Evolutionary conservation across 2,329 filamentous ascomycete species (phyloP).

Genomic region (Exophiala calicioides): DNA sequence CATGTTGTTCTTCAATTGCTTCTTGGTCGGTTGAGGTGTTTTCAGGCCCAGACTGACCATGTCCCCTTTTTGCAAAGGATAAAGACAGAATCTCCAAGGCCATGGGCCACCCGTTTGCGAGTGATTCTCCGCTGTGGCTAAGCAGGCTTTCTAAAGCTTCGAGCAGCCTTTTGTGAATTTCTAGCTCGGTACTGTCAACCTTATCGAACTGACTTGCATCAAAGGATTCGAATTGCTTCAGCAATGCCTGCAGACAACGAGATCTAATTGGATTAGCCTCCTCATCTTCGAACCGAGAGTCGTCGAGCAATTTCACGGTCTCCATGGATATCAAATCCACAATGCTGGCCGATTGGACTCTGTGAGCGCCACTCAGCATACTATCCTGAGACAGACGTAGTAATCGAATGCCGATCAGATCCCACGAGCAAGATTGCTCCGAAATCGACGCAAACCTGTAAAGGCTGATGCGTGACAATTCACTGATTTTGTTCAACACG

Average conservation of each 20-base stretch:
- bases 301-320: conserved; percentile 44
- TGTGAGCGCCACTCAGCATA: conserved; percentile 41
- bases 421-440: conserved; percentile 74
- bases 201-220: conserved; percentile 3
- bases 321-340: conserved; percentile 50
- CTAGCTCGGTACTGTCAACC: conserved; percentile 27
- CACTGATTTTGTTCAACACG: conserved; percentile 71
- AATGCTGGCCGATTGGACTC: conserved; percentile 61
- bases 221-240: conserved; percentile 22
- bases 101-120: conserved; percentile 69
- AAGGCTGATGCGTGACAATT: conserved; percentile 73
- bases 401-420: conserved; percentile 60
- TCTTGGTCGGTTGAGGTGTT: conserved; percentile 37
- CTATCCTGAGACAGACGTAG: conserved; percentile 47
- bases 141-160: conserved; percentile 80
- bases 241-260: conserved; percentile 23
- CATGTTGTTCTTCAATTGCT: conserved; percentile 16
- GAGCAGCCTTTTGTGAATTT: conserved; percentile 73
- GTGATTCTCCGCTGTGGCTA: conserved; percentile 79
- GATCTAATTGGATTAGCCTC: conserved; percentile 21
- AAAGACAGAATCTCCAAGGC: conserved; percentile 85
- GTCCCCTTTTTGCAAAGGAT: conserved; percentile 54
- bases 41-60: conserved; percentile 1
- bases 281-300: conserved; percentile 34
- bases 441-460: conserved; percentile 69